These are phyloP conservation scores for Cyclocybe aegerita DNA, from an alignment of 768 basidiomycete species.

Conservation along the genomic window DNA sequence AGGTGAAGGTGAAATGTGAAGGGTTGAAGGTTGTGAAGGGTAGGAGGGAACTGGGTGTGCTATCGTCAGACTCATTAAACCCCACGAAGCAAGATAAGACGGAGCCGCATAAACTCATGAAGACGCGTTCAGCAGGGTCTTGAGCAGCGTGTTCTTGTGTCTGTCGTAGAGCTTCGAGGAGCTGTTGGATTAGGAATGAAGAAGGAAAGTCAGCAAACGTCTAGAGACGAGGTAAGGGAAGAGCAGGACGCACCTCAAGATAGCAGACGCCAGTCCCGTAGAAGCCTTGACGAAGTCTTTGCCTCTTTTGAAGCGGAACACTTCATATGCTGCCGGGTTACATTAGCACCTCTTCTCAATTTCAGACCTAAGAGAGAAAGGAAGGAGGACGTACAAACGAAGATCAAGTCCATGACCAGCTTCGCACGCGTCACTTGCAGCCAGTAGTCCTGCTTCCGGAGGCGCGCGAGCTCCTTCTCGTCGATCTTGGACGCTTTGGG, in stretches of 20 bases:
- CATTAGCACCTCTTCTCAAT: background rate
- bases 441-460: slow-evolving; percentile 77
- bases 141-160: slow-evolving; percentile 62
- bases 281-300: slow-evolving; percentile 61
- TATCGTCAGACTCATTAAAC: no score
- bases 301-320: slow-evolving; percentile 69
- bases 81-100: no score
- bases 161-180: slow-evolving; percentile 74
- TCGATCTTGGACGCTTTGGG: slow-evolving; percentile 58
- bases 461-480: slow-evolving; percentile 65
- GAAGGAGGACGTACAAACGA: slow-evolving; percentile 64
- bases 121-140: slow-evolving; percentile 36
- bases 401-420: slow-evolving; percentile 81
- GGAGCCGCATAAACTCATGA: slow-evolving; percentile 10
- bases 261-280: slow-evolving; percentile 66
- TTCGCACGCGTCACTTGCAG: slow-evolving; percentile 68
- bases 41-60: no score
- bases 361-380: slow-evolving; percentile 5
- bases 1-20: background rate
- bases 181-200: slow-evolving; percentile 34
- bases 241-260: slow-evolving; percentile 58
- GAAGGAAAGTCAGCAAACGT: slow-evolving; percentile 5
- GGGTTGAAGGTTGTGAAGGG: no score
- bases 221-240: slow-evolving; percentile 1
- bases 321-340: slow-evolving; percentile 60